Conservation (phyloP, 139 green algal species). For the Volvox africanus region DNA sequence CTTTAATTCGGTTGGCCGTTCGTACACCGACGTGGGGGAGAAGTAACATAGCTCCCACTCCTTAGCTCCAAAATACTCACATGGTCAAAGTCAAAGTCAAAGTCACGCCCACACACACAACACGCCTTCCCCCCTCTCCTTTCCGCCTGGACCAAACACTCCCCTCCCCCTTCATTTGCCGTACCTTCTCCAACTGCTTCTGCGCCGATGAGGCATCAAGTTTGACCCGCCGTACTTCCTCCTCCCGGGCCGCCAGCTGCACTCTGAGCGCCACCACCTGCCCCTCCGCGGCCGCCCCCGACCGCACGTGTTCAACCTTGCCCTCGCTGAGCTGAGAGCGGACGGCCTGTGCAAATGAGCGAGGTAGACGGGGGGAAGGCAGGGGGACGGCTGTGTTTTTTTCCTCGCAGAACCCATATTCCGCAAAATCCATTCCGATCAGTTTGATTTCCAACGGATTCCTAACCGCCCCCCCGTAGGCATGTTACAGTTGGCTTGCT, state of each 20-base stretch:
- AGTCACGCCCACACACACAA: neutral
- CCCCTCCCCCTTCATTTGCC: neutral
- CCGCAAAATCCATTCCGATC: no score
- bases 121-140: neutral
- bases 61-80: no score
- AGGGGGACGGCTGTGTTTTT: no score
- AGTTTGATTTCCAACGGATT: no score
- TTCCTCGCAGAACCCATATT: no score
- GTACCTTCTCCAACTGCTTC: slow-evolving; percentile 51
- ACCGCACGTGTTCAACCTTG: slow-evolving; percentile 3
- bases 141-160: neutral
- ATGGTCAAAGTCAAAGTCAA: neutral
- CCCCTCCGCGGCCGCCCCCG: slow-evolving; percentile 8
- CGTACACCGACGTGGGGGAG: no score
- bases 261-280: slow-evolving; percentile 8
- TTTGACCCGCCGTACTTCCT: slow-evolving; percentile 39
- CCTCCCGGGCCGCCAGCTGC: slow-evolving; percentile 39
- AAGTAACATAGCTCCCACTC: no score
- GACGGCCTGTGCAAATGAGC: neutral
- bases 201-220: slow-evolving; percentile 18
- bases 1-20: no score
- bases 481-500: no score
- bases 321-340: neutral
- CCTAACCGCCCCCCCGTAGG: no score
- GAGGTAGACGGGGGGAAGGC: no score